Evolutionary conservation across 352 stramenopile genomes (phyloP).

Genomic region (Vaucheria bursata): DNA sequence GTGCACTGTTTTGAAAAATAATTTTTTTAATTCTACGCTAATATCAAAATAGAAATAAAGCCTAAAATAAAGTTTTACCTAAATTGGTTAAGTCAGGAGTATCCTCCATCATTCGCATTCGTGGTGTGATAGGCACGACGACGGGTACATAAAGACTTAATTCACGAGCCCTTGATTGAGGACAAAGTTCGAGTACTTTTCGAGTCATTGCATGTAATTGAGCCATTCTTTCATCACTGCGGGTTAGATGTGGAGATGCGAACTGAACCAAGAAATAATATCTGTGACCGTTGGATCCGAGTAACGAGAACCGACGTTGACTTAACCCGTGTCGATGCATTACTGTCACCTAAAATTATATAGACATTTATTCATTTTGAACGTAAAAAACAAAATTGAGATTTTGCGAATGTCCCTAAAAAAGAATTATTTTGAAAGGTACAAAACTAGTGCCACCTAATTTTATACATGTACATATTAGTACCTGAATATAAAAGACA

Average conservation of each 20-base stretch:
- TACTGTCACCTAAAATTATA: slow-evolving; percentile 6
- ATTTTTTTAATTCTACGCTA: no score
- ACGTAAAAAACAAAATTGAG: no score
- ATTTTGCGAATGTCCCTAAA: no score
- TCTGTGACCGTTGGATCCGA: slow-evolving; percentile 69
- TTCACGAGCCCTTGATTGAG: slow-evolving; percentile 72
- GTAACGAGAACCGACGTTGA: slow-evolving; percentile 74
- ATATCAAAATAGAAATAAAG: background rate
- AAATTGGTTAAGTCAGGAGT: background rate
- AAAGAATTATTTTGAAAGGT: no score
- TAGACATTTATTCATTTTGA: background rate
- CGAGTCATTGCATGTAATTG: slow-evolving; percentile 81
- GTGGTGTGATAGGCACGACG: slow-evolving; percentile 78
- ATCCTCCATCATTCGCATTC: slow-evolving; percentile 72
- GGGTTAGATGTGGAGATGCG: slow-evolving; percentile 79
- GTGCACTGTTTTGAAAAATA: no score
- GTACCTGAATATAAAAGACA: no score
- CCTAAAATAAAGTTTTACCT: background rate
- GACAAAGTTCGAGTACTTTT: slow-evolving; percentile 66
- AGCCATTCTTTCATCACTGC: slow-evolving; percentile 83
- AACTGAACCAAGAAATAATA: slow-evolving; percentile 84
- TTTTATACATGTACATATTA: no score
- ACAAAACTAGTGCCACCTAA: no score
- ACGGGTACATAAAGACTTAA: slow-evolving; percentile 76
- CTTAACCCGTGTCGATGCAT: slow-evolving; percentile 62